Percentiles rank a stretch among this genome's conserved stretches.
These are phyloP conservation scores for Hemisphaericaspora xylanilytica DNA, from an alignment of 1,139 yeast species.

Conservation along the genomic window DNA sequence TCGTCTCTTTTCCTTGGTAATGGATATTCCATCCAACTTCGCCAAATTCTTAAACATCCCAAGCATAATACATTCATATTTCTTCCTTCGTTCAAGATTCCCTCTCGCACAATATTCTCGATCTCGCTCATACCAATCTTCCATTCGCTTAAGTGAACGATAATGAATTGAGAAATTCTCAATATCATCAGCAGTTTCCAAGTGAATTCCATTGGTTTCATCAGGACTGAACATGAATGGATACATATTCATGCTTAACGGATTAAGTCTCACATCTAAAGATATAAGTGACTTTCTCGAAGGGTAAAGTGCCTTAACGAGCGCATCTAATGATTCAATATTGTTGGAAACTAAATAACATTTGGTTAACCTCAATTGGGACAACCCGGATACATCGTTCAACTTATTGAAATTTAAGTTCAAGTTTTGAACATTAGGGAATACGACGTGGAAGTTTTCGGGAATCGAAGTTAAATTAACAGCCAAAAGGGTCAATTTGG, in stretches of 20 bases:
- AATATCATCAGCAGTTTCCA: conserved; percentile 46
- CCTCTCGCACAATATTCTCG: conserved; percentile 23
- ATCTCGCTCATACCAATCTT: conserved; percentile 42
- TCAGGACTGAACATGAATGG: conserved; percentile 53
- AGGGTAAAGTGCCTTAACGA: background rate
- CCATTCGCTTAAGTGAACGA: conserved; percentile 32
- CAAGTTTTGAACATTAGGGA: conserved; percentile 48
- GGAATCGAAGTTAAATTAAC: conserved; percentile 42
- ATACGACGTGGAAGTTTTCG: conserved; percentile 28
- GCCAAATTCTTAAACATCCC: conserved; percentile 34
- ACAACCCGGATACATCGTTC: conserved; percentile 26
- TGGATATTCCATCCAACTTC: conserved; percentile 40
- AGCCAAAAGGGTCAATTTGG: conserved; percentile 42
- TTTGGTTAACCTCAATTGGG: conserved; percentile 32
- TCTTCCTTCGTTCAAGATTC: conserved; percentile 29
- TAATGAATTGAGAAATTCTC: conserved; percentile 45
- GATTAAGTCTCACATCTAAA: conserved; percentile 52
- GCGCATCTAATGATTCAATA: conserved; percentile 24
- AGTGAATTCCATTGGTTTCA: conserved; percentile 37
- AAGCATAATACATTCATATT: conserved; percentile 39
- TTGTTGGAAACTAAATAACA: conserved; percentile 49
- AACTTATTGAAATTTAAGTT: conserved; percentile 52
- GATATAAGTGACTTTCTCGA: conserved; percentile 33
- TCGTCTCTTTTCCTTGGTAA: conserved; percentile 22
- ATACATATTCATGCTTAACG: conserved; percentile 46